A percentile compares a stretch with the other conserved stretches of the same genome.
Conservation (phyloP, 2,329 filamentous ascomycete genomes). For the Fusarium caatingaense region DNA sequence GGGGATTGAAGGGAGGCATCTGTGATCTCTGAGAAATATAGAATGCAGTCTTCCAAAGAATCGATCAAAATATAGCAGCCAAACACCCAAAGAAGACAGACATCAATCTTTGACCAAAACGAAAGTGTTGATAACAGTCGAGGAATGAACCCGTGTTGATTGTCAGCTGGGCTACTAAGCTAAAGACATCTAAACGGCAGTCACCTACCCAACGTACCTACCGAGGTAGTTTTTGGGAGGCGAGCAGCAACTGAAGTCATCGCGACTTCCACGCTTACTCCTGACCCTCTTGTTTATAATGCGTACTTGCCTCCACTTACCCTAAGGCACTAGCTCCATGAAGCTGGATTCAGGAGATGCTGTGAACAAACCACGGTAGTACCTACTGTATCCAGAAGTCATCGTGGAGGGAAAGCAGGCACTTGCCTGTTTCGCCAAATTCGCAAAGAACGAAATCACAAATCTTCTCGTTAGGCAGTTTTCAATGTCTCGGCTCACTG, state of each 20-base stretch:
- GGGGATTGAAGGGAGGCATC: constrained; percentile 2
- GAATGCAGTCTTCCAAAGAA: constrained; percentile 34
- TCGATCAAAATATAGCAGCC: constrained; percentile 16
- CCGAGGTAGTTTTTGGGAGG: background rate
- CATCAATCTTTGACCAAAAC: constrained; percentile 4
- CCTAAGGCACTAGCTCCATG: background rate
- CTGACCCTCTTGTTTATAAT: background rate
- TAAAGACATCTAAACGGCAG: background rate
- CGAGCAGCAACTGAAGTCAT: background rate
- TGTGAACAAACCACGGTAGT: no score
- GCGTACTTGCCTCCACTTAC: background rate
- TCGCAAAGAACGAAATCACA: background rate
- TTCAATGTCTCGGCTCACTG: background rate
- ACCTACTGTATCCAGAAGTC: background rate
- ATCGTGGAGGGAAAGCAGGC: background rate
- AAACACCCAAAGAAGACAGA: constrained; percentile 7
- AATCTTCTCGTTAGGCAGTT: background rate
- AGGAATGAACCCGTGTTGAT: background rate
- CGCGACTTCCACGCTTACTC: background rate
- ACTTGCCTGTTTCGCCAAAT: background rate
- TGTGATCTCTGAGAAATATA: background rate
- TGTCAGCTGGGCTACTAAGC: background rate
- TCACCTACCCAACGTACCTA: background rate
- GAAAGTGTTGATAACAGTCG: constrained; percentile 2
- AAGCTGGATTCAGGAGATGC: background rate